Evolutionary conservation across 2,329 filamentous ascomycete species (phyloP), one percentile per base, ranked within the genome.

Genomic region (Paracamarosporium sp.): DNA sequence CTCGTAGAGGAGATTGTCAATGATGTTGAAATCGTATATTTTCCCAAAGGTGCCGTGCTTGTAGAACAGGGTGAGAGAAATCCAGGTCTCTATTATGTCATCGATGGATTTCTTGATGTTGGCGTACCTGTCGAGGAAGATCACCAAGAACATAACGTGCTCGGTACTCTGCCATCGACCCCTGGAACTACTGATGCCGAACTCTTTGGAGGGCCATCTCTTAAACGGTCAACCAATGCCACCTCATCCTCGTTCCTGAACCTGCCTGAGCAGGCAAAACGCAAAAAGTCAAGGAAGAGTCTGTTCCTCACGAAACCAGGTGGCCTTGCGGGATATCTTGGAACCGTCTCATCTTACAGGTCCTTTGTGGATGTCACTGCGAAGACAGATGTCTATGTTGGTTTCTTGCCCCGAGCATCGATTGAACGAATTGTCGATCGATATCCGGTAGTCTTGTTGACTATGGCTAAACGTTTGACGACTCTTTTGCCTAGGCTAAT

Each of bases 11-110:
- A 98, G 60, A 85, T 98, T 78, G 90, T 90, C 62, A 90, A 96
- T 61, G 95, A 99, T 52, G 87, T 98, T 2, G 95, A 99, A 72
- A 97, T 99, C 63, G 95, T 99, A 5, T 98, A 91, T 79, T 99
- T 99, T 64, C 94, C 93, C 0, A 92, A 98, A 74, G 93, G 91
- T 2, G 94, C 95, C 1, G 90, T 99, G 0, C 83, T 99, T 15
- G 93, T 99, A 0, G 95, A 99, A 71, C 93, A 98, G 78, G 94
- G 95, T 9, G 95, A 99, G 75, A 86, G 95, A n/a, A 97, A 96
- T 66, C 95, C 95, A 0, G 95, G 95, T 0, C 76, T 99, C 0
- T 99, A 99, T 79, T 99, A 99, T 76, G 94, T 99, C 3, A 90
- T 99, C 48, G 95, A 99, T 74, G 95, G 95, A 0, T 99, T 99